A percentile compares a stretch with the other conserved stretches of the same genome.
These are phyloP conservation scores for Petunia axillaris DNA, from an alignment of 257 asterid species.

Conservation along the genomic window DNA sequence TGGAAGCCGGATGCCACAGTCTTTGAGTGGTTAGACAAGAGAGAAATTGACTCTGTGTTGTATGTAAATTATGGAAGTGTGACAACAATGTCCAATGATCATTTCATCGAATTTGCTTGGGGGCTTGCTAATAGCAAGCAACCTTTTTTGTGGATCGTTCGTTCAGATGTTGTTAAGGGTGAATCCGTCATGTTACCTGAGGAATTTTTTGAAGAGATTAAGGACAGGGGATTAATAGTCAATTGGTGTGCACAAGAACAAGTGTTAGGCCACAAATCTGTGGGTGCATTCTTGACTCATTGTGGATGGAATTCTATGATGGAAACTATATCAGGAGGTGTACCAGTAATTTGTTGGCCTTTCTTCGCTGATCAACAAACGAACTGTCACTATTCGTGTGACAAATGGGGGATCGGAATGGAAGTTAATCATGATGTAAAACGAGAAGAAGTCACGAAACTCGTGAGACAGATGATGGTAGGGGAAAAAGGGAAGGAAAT, in stretches of 20 bases:
- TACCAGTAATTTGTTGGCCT: constrained; percentile 62
- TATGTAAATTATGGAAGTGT: constrained; percentile 62
- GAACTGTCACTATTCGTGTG: constrained; percentile 48
- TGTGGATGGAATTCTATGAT: constrained; percentile 61
- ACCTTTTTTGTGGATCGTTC: constrained; percentile 56
- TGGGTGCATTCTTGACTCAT: constrained; percentile 51
- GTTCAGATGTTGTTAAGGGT: constrained; percentile 52
- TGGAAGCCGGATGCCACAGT: constrained; percentile 50
- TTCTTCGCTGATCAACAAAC: constrained; percentile 62
- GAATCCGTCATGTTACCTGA: constrained; percentile 31
- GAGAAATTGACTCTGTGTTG: constrained; percentile 44
- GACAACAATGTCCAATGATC: constrained; percentile 46
- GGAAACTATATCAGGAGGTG: constrained; percentile 45
- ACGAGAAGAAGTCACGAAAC: constrained; percentile 44
- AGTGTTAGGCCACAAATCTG: constrained; percentile 44
- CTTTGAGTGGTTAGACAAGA: constrained; percentile 50
- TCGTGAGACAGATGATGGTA: constrained; percentile 46
- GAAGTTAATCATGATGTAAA: constrained; percentile 50
- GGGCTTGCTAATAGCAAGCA: constrained; percentile 54
- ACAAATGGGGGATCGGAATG: constrained; percentile 55
- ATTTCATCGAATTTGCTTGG: constrained; percentile 60
- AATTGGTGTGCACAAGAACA: constrained; percentile 58
- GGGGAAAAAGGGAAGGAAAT: constrained; percentile 47
- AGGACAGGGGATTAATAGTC: constrained; percentile 45
- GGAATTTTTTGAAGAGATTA: constrained; percentile 46